Conservation (phyloP, 192 early-diverging fungal species). For the Endogone sp. region DNA sequence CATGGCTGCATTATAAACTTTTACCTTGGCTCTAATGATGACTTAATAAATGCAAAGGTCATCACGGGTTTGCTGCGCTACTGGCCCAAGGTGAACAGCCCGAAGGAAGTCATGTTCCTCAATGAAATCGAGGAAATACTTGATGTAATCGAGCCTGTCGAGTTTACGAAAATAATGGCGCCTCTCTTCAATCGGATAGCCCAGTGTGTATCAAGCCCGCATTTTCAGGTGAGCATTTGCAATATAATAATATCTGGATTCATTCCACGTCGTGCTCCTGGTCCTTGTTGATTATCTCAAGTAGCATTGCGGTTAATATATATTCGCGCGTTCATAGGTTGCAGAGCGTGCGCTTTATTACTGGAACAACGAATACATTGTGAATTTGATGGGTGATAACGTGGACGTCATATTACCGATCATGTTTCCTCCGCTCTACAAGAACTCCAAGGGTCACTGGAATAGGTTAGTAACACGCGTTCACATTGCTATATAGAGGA, state of each 20-base stretch:
- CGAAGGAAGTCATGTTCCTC: constrained; percentile 99
- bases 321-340: constrained; percentile 55
- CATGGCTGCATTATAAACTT: not conserved
- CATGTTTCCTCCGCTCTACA: constrained; percentile 91
- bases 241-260: constrained; percentile 21
- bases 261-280: not conserved
- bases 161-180: constrained; percentile 87
- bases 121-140: constrained; percentile 98
- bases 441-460: constrained; percentile 97
- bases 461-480: constrained; percentile 61
- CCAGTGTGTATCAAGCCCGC: constrained; percentile 90
- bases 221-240: constrained; percentile 97
- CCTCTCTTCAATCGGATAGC: constrained; percentile 93
- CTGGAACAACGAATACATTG: constrained; percentile 99
- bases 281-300: not conserved
- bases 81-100: constrained; percentile 99
- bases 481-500: not conserved
- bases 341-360: constrained; percentile 96
- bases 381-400: constrained; percentile 94
- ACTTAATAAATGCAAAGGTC: too few species aligned
- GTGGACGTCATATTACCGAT: constrained; percentile 89
- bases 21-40: not conserved
- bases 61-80: constrained; percentile 85
- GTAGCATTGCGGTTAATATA: too few species aligned
- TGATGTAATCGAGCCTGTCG: constrained; percentile 89